A percentile compares a stretch with the other conserved stretches of the same genome.
Evolutionary conservation across 1,284 basidiomycete species (phyloP).

Genomic region (Trichosporon coremiiforme): DNA sequence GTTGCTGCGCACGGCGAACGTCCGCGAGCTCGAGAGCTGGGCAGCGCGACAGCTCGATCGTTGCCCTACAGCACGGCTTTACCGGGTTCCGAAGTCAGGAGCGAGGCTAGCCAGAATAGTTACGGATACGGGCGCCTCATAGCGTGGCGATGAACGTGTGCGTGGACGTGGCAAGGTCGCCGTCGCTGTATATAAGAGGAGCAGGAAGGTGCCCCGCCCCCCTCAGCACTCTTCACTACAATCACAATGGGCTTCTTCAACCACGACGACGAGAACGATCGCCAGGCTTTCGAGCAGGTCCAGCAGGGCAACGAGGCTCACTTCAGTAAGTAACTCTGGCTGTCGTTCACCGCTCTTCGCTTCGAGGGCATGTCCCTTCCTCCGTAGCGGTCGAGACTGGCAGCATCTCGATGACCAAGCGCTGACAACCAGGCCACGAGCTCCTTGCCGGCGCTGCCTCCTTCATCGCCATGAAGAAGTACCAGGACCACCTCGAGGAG

Average conservation of each 20-base stretch:
- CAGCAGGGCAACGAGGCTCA: constrained; percentile 27
- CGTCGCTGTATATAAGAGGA: constrained; percentile 1
- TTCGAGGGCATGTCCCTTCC: too few species aligned
- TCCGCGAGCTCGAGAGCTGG: too few species aligned
- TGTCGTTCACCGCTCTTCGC: too few species aligned
- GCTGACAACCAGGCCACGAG: constrained; percentile 23
- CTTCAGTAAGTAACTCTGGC: constrained; percentile 26
- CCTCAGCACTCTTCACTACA: neutral
- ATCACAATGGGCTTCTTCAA: constrained; percentile 36
- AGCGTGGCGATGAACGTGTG: neutral
- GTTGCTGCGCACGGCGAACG: too few species aligned
- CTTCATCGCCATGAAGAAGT: constrained; percentile 42
- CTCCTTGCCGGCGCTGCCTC: constrained; percentile 36
- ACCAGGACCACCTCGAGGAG: constrained; percentile 39
- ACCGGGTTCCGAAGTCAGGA: neutral
- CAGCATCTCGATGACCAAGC: too few species aligned
- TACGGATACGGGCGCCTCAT: neutral
- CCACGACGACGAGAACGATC: constrained; percentile 38
- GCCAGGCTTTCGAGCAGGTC: constrained; percentile 33
- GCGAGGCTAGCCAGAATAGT: neutral
- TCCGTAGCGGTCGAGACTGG: too few species aligned
- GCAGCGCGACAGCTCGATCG: too few species aligned
- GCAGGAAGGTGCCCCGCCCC: neutral
- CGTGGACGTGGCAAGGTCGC: neutral
- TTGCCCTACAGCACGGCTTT: too few species aligned